Percentiles rank a stretch among this genome's conserved stretches.
Evolutionary conservation across 2,329 filamentous ascomycete species (phyloP).

Genomic region (Sarocladiaceae sp.): DNA sequence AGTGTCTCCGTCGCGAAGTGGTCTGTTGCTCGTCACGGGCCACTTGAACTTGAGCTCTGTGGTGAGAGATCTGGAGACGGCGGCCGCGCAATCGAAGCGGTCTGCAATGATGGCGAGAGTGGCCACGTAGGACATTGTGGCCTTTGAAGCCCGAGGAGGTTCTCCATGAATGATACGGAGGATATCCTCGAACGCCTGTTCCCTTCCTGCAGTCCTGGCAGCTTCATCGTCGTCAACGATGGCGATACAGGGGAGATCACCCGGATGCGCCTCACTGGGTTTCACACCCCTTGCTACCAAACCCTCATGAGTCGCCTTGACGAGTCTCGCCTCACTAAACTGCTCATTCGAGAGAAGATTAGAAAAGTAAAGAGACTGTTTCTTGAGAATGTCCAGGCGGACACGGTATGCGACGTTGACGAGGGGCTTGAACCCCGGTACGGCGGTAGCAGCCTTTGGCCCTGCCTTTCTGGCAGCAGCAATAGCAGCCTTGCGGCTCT

Average conservation of each 20-base stretch:
- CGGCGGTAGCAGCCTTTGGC: constrained; percentile 8
- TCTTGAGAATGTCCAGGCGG: constrained; percentile 47
- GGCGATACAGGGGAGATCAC: constrained; percentile 54
- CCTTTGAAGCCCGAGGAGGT: constrained; percentile 28
- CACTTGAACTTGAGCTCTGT: constrained; percentile 46
- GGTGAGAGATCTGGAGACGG: constrained; percentile 48
- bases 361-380: constrained; percentile 63
- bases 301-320: constrained; percentile 43
- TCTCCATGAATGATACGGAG: constrained; percentile 58
- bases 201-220: constrained; percentile 53
- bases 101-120: constrained; percentile 67
- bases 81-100: constrained; percentile 59
- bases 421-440: constrained; percentile 28
- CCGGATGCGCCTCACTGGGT: constrained; percentile 39
- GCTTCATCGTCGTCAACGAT: constrained; percentile 66
- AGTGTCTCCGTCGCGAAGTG: constrained; percentile 27
- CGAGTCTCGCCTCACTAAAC: constrained; percentile 55
- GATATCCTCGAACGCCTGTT: constrained; percentile 60
- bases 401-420: constrained; percentile 52
- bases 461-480: constrained; percentile 23
- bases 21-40: constrained; percentile 38
- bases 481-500: constrained; percentile 33
- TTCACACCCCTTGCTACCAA: constrained; percentile 41
- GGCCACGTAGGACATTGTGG: constrained; percentile 55
- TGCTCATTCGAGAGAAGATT: constrained; percentile 57